phyloP scores from a whole-genome alignment of 306 rosid species.

The Sindora glabra region DNA sequence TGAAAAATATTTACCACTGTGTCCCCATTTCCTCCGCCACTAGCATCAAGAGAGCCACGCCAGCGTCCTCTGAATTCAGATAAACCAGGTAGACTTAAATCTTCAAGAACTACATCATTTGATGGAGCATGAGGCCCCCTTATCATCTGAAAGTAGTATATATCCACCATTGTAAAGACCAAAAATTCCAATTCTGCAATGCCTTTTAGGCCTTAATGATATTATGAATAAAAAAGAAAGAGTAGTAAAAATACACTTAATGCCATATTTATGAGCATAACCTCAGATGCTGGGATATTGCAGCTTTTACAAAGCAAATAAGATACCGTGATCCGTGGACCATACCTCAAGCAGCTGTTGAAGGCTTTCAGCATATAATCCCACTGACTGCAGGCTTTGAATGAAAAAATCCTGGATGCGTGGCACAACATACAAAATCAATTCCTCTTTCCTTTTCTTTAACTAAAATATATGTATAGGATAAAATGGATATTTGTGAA shows the following conservation, averaged over 20 bases:
- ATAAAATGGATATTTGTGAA: neutral
- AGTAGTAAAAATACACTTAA: neutral
- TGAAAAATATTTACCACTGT: slow-evolving; percentile 53
- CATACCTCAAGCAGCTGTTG: slow-evolving; percentile 71
- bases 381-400: slow-evolving; percentile 70
- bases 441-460: neutral
- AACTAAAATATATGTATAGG: neutral
- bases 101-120: slow-evolving; percentile 60
- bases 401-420: slow-evolving; percentile 74
- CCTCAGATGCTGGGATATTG: slow-evolving; percentile 1
- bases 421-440: slow-evolving; percentile 19
- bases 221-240: neutral
- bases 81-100: slow-evolving; percentile 69
- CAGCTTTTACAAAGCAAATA: slow-evolving; percentile 6
- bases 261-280: slow-evolving; percentile 11
- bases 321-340: slow-evolving; percentile 2
- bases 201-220: neutral
- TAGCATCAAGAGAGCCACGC: slow-evolving; percentile 90
- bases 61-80: slow-evolving; percentile 82
- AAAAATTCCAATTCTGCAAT: neutral
- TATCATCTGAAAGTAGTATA: slow-evolving; percentile 47
- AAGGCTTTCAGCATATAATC: slow-evolving; percentile 49
- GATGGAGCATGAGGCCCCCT: slow-evolving; percentile 43
- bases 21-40: slow-evolving; percentile 98
- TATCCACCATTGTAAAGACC: neutral